Percentiles rank a stretch among this genome's conserved stretches.
These are phyloP conservation scores for Cyclostephanos invisitatus DNA, from an alignment of 108 stramenopile genomes.

Conservation along the genomic window DNA sequence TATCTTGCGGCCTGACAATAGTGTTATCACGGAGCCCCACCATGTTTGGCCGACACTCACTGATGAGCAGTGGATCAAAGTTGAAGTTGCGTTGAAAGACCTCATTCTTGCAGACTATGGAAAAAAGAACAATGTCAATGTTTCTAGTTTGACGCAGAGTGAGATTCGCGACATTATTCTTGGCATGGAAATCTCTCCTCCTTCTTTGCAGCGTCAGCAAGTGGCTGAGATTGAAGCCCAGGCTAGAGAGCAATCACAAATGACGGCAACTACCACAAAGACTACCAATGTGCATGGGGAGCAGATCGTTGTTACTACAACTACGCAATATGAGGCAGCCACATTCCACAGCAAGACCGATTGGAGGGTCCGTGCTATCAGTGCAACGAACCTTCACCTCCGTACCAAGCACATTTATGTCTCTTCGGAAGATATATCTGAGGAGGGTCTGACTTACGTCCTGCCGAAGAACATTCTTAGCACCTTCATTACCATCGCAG, in stretches of 20 bases:
- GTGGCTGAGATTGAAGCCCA: slow-evolving; percentile 99
- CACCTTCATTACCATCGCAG: slow-evolving; percentile 95
- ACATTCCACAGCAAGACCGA: slow-evolving; percentile 98
- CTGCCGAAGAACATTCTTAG: slow-evolving; percentile 97
- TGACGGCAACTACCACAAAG: slow-evolving; percentile 97
- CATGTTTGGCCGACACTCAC: slow-evolving; percentile 98
- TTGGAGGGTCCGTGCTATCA: slow-evolving; percentile 98
- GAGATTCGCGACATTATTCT: slow-evolving; percentile 99
- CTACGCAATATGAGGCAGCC: slow-evolving; percentile 96
- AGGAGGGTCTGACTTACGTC: slow-evolving; percentile 98
- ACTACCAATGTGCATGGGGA: slow-evolving; percentile 99
- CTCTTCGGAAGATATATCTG: slow-evolving; percentile 93
- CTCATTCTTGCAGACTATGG: slow-evolving; percentile 99
- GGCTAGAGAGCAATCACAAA: slow-evolving; percentile 93
- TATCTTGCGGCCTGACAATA: slow-evolving; percentile 97
- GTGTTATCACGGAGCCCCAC: slow-evolving; percentile 97
- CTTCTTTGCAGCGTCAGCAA: slow-evolving; percentile 98
- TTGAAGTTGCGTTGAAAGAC: slow-evolving; percentile 98
- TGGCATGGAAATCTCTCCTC: slow-evolving; percentile 99
- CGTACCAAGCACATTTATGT: slow-evolving; percentile 99
- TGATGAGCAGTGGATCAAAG: slow-evolving; percentile 99
- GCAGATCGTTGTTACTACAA: slow-evolving; percentile 98
- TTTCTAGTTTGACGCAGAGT: slow-evolving; percentile 97
- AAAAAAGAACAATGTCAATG: slow-evolving; percentile 99
- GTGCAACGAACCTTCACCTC: slow-evolving; percentile 97